Conservation (phyloP, 1,284 basidiomycete genomes). For the Anthracocystis setariae region DNA sequence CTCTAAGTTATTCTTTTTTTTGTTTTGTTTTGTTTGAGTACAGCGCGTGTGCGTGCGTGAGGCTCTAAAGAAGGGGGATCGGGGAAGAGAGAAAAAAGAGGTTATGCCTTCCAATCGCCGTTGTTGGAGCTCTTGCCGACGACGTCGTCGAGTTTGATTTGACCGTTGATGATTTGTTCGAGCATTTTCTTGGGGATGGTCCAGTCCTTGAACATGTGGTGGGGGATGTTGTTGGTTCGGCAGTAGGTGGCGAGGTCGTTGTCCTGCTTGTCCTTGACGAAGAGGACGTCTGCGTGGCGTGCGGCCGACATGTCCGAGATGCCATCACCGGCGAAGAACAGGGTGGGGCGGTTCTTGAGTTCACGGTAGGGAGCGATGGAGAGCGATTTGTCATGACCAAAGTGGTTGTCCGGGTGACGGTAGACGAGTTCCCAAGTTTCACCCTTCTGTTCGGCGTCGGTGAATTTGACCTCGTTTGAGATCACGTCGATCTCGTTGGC, state of each 20-base stretch:
- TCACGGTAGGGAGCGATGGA: slow-evolving; percentile 65
- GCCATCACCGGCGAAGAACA: slow-evolving; percentile 67
- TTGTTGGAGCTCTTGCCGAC: slow-evolving; percentile 45
- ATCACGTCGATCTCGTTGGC: slow-evolving; percentile 65
- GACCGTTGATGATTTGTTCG: slow-evolving; percentile 51
- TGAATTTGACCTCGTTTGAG: slow-evolving; percentile 67
- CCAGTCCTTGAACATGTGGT: slow-evolving; percentile 66
- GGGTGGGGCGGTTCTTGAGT: slow-evolving; percentile 60
- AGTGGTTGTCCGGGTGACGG: slow-evolving; percentile 66
- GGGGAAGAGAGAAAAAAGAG: no score
- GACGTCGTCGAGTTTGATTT: slow-evolving; percentile 49
- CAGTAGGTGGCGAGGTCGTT: slow-evolving; percentile 66
- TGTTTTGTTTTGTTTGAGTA: no score
- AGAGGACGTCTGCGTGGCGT: slow-evolving; percentile 66
- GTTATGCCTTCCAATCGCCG: slow-evolving; percentile 24
- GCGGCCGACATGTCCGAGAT: slow-evolving; percentile 68
- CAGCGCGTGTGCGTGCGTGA: no score
- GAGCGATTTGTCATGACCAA: slow-evolving; percentile 66
- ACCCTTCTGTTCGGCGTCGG: slow-evolving; percentile 63
- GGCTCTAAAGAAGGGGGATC: slow-evolving; percentile 15
- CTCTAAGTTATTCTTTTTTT: no score
- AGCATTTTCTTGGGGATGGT: slow-evolving; percentile 62
- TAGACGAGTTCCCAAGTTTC: slow-evolving; percentile 65
- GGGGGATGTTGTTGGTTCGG: slow-evolving; percentile 60
- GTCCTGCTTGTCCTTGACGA: slow-evolving; percentile 67